Conservation (phyloP, 306 rosid species). For the Lathyrus aphaca region DNA sequence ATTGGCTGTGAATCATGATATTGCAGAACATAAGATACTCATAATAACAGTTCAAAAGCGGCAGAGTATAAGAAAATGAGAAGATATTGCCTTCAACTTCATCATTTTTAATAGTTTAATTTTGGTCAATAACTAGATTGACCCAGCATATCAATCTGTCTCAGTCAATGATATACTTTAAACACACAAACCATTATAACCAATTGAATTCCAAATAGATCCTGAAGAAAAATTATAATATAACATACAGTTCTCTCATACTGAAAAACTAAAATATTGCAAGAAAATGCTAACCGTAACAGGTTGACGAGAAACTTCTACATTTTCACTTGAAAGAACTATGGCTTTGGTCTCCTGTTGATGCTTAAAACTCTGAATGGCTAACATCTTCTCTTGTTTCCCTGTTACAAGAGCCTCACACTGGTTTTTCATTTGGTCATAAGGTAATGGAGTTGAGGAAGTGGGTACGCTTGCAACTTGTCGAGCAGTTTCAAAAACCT, state of each 20-base stretch:
- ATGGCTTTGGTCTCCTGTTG: slow-evolving; percentile 64
- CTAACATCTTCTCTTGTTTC: slow-evolving; percentile 91
- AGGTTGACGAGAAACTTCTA: slow-evolving; percentile 40
- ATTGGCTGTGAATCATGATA: background rate
- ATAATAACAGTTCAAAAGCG: background rate
- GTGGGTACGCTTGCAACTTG: slow-evolving; percentile 86
- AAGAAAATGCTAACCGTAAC: slow-evolving; percentile 55
- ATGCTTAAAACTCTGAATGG: slow-evolving; percentile 86
- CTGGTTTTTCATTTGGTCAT: slow-evolving; percentile 89
- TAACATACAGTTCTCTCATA: background rate
- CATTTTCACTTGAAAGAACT: slow-evolving; percentile 64
- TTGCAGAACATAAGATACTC: background rate
- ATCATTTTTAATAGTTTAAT: background rate
- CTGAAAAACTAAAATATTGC: slow-evolving; percentile 19
- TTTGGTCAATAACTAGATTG: background rate
- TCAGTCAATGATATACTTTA: background rate
- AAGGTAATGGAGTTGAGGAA: slow-evolving; percentile 75
- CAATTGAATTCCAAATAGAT: slow-evolving; percentile 18
- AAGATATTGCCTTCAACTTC: background rate
- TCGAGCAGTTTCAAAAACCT: slow-evolving; percentile 92
- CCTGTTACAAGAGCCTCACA: slow-evolving; percentile 93
- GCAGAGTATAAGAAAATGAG: background rate
- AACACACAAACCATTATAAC: slow-evolving; percentile 3
- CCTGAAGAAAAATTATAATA: slow-evolving; percentile 12
- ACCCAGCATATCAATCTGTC: background rate